Base-by-base conservation (phyloP, 2,329 filamentous ascomycete species). In the Ceratocystis eucalypticola region DNA sequence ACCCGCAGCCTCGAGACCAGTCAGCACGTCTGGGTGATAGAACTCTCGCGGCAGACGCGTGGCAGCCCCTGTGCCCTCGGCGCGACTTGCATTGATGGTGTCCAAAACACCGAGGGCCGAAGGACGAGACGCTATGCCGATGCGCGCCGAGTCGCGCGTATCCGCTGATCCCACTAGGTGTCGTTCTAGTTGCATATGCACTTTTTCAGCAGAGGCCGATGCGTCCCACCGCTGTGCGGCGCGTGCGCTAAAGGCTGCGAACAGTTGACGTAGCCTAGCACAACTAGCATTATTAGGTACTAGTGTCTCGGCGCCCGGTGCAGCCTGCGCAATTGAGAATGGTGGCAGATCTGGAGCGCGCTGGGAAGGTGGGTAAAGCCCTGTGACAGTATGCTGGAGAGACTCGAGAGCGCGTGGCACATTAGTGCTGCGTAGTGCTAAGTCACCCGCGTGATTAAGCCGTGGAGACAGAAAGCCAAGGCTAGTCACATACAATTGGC, bases 51-150 rank as follows among this genome's bases (percentile, higher is more conserved):
- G 94, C 2, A 97, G 81, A 59, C 82, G 85, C 0, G 92, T 96
- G 10, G 83, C 82, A 0, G 88, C 84, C 22, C 74, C 74, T 25
- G 61, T 41, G 0, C 89, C 90, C 74, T 97, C 94, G 1, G 92
- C 93, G 12, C 88, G 80, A 0, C 91, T 96, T 5, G 90, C 85
- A 73, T 96, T 97, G 72, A 97, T 83, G 0, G 90, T 94, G 76
- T 99, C 94, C 88, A 96, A 91, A 71, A 99, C 88, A 65, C 94
- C 94, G 5, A 86, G 91, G 12, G 97, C 80, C 57, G 92, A 82
- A 0, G 94, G 94, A 1, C 30, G 30, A 8, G 44, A 61, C 8
- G 62, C 55, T 7, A 97, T 89, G 30, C 88, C 89, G 7, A 96
- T 86, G 48, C 81, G 80, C n/a, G 7, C 7, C 2, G 53, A 25